phyloP scores from a whole-genome alignment of 208 protist genomes.

The Lotmaria passim region DNA sequence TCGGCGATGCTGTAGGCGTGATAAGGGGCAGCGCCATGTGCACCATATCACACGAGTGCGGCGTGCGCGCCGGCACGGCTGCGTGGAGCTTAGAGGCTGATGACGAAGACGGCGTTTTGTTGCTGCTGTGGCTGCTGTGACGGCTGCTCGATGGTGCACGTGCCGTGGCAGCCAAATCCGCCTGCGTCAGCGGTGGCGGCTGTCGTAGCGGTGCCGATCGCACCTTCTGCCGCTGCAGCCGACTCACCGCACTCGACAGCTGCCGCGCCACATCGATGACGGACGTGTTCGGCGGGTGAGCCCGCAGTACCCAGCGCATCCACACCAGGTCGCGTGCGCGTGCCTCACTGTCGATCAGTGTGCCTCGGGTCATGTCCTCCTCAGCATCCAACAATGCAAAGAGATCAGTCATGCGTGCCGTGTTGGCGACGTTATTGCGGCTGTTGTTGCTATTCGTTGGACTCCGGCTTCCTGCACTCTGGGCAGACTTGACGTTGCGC shows the following conservation, averaged over 20 bases:
- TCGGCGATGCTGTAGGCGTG: background rate
- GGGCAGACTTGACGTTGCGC: background rate
- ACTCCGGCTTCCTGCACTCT: background rate
- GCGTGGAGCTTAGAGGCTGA: background rate
- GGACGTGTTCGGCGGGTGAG: constrained; percentile 8
- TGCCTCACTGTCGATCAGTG: constrained; percentile 3
- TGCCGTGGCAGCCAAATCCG: background rate
- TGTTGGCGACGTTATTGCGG: background rate
- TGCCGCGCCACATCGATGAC: background rate
- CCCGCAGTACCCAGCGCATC: constrained; percentile 23
- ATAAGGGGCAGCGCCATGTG: background rate
- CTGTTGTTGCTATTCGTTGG: background rate
- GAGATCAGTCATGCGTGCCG: background rate
- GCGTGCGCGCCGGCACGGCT: too few species aligned
- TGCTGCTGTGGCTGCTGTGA: background rate
- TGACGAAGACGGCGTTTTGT: background rate
- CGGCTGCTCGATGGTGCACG: background rate
- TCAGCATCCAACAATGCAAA: background rate
- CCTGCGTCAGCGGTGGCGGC: constrained; percentile 9
- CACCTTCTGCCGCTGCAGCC: background rate
- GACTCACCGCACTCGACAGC: background rate
- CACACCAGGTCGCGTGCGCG: constrained; percentile 12
- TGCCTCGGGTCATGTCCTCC: constrained; percentile 6
- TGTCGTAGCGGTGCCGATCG: background rate
- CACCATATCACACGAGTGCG: background rate